These are phyloP conservation scores for Eucalyptus cloeziana DNA, from an alignment of 345 rosid genomes.

Conservation along the genomic window DNA sequence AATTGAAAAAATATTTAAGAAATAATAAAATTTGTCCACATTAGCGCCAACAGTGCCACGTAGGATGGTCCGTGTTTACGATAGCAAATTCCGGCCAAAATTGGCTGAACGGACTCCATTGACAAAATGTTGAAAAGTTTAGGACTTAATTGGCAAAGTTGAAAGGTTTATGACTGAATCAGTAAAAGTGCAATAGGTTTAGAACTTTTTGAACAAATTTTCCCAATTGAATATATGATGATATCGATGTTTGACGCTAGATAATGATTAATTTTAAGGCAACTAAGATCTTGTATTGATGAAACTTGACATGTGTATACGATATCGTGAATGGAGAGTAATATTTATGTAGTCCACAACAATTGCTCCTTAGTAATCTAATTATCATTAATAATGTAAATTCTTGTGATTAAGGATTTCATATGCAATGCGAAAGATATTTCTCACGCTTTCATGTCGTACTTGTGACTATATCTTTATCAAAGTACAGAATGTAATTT, in stretches of 20 bases:
- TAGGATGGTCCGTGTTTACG: too few relatives aligned
- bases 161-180: too few relatives aligned
- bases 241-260: not conserved
- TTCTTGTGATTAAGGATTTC: not conserved
- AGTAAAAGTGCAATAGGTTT: too few relatives aligned
- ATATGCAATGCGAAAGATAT: not conserved
- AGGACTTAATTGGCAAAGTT: too few relatives aligned
- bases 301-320: not conserved
- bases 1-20: too few relatives aligned
- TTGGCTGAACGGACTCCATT: too few relatives aligned
- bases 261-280: not conserved
- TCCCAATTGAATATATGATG: not conserved
- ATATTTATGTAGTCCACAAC: not conserved
- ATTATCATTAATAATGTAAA: not conserved
- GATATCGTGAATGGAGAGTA: not conserved
- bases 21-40: fast-evolving
- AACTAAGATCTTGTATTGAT: not conserved
- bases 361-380: not conserved
- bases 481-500: not conserved
- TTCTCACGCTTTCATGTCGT: not conserved
- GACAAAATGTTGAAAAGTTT: too few relatives aligned
- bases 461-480: not conserved
- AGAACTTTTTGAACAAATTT: too few relatives aligned
- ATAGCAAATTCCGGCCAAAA: too few relatives aligned
- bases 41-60: too few relatives aligned